Evolutionary conservation across 2,329 filamentous ascomycete genomes (phyloP), one percentile per base, ranked within the genome.

Genomic region (Niveomyces coronatus): DNA sequence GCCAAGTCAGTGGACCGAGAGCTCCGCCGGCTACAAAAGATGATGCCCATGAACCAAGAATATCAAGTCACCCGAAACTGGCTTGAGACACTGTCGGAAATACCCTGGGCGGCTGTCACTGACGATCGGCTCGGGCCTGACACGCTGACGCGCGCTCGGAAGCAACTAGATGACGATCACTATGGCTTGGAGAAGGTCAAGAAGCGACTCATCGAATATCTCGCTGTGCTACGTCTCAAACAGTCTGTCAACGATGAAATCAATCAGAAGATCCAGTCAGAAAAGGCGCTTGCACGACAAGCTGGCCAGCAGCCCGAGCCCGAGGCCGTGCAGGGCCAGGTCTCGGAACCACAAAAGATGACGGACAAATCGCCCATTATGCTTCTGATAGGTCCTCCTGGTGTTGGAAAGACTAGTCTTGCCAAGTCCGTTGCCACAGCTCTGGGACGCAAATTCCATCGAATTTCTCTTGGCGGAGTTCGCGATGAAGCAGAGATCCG

Each of bases 181-280:
- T 96, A 96, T 50, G 91, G 91, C 0, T 67, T 98, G 11, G 87
- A 96, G 44, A 93, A 89, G 61, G 89, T 98, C 54, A 98, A 98
- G 75, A 95, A 94, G 71, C 75, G 91, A 30, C 62, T 98, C 16
- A 71, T 98, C 5, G 93, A 96, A 58, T 98, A 98, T 54, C 70
- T 98, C 30, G 93, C 91, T 3, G 91, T 98, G n/a, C 69, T 98
- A 37, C 83, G 91, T 49, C 71, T 98, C 40, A 98, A 96, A 68
- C 88, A 95, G 55, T 79, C 83, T 16, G 79, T 89, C 45, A 95
- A 96, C 47, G 74, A 82, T 37, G 81, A 85, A 37, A 69, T 95
- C 14, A 83, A 94, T 38, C 74, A 76, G 18, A 81, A 94, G 55
- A 85, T 94, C 45, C 74, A 82, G 52, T 71, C 32, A 7, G 33